Conservation (phyloP, 75 land plant genomes). For the Cryptomeria japonica region DNA sequence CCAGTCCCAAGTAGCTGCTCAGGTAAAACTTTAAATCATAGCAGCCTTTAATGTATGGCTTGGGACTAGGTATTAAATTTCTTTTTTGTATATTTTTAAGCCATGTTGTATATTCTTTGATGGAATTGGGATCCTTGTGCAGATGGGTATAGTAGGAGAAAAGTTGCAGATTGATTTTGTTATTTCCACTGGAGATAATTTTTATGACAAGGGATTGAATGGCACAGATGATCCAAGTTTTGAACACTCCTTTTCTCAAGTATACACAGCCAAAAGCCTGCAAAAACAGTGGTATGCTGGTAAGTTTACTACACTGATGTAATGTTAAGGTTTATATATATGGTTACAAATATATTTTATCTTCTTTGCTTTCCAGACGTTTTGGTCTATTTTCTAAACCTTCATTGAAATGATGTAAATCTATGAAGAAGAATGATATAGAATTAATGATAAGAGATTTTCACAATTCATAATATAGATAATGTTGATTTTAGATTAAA, state of each 20-base stretch:
- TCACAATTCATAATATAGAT: no score
- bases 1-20: conserved; percentile 42
- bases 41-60: background rate
- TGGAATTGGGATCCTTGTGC: conserved; percentile 7
- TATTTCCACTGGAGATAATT: conserved; percentile 47
- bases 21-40: conserved; percentile 14
- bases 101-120: background rate
- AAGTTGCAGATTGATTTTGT: conserved; percentile 33
- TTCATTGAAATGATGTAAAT: no score
- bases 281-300: conserved; percentile 48
- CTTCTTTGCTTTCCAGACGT: background rate
- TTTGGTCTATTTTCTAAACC: background rate
- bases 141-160: conserved; percentile 50
- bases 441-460: no score
- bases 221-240: conserved; percentile 38
- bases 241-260: conserved; percentile 28
- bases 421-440: no score
- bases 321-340: background rate
- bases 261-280: conserved; percentile 54
- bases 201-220: conserved; percentile 46
- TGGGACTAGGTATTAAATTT: background rate
- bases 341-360: background rate
- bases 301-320: background rate
- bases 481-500: no score
- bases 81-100: no score